A percentile compares a stretch with the other conserved stretches of the same genome.
phyloP scores from a whole-genome alignment of 148 eudicot species.

The Persicaria tinctoria region DNA sequence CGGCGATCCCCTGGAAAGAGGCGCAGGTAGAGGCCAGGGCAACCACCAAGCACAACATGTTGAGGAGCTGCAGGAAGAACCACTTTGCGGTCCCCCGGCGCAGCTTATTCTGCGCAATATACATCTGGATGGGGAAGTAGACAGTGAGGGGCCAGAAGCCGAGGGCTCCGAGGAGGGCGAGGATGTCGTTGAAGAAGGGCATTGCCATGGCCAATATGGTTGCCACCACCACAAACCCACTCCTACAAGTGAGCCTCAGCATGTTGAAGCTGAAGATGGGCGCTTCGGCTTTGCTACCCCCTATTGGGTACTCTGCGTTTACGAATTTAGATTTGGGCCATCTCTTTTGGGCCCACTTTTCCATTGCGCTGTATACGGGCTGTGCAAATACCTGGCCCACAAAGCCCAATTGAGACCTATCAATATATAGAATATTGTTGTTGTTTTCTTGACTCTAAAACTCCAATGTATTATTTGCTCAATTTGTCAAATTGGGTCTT shows the following conservation, averaged over 20 bases:
- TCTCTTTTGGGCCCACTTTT: conserved; percentile 17
- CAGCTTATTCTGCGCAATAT: conserved; percentile 22
- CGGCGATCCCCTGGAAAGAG: conserved; percentile 27
- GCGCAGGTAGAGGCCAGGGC: conserved; percentile 30
- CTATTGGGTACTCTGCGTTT: conserved; percentile 24
- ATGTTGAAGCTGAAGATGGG: conserved; percentile 19
- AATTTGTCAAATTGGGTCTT: no score
- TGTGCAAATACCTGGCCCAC: conserved; percentile 30
- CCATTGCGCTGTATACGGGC: conserved; percentile 29
- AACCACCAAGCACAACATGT: conserved; percentile 23
- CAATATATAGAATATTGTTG: no score
- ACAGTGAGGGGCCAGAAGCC: conserved; percentile 36
- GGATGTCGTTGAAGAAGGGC: conserved; percentile 37
- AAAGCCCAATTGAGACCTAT: not conserved
- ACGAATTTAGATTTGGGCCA: conserved; percentile 31
- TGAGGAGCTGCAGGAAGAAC: conserved; percentile 26
- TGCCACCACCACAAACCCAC: conserved; percentile 19
- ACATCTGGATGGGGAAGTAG: conserved; percentile 30
- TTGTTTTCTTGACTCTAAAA: no score
- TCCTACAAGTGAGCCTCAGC: conserved; percentile 29
- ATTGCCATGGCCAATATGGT: conserved; percentile 34
- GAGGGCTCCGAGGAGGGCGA: conserved; percentile 28
- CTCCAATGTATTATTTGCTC: no score
- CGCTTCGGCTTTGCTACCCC: conserved; percentile 3
- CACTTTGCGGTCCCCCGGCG: conserved; percentile 24